phyloP scores from a whole-genome alignment of 2,329 filamentous ascomycete genomes.

The Massarina eburnea region DNA sequence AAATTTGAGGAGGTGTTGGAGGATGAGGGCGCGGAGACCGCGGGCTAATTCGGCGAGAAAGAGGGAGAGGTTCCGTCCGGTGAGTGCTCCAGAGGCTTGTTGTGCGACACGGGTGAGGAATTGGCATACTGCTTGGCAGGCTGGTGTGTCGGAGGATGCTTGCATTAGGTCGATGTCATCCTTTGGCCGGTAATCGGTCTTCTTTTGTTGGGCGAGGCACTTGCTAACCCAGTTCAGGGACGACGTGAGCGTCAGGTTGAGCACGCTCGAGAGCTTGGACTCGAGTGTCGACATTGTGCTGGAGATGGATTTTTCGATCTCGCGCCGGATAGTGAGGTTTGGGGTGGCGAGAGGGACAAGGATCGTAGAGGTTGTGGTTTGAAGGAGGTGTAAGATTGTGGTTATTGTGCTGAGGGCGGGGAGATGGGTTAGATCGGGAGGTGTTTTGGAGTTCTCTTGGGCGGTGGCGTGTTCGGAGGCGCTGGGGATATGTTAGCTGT shows the following conservation, averaged over 20 bases:
- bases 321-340: slow-evolving; percentile 85
- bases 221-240: slow-evolving; percentile 75
- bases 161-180: slow-evolving; percentile 60
- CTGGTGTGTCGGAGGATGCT: slow-evolving; percentile 64
- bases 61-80: slow-evolving; percentile 78
- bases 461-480: slow-evolving; percentile 68
- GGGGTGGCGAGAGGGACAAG: slow-evolving; percentile 85
- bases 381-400: slow-evolving; percentile 88
- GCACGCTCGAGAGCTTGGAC: slow-evolving; percentile 74
- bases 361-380: slow-evolving; percentile 86
- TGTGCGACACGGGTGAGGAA: slow-evolving; percentile 73
- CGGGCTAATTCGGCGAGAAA: slow-evolving; percentile 84
- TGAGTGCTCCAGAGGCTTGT: slow-evolving; percentile 68
- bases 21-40: slow-evolving; percentile 73
- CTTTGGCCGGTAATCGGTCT: slow-evolving; percentile 85
- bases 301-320: slow-evolving; percentile 82
- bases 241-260: slow-evolving; percentile 71
- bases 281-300: slow-evolving; percentile 76
- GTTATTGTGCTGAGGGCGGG: slow-evolving; percentile 77
- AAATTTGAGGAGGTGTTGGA: slow-evolving; percentile 95
- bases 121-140: slow-evolving; percentile 76
- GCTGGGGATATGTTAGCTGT: slow-evolving; percentile 22
- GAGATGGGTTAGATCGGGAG: slow-evolving; percentile 86
- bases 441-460: slow-evolving; percentile 78
- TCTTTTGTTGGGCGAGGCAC: slow-evolving; percentile 76